These are phyloP conservation scores for Coemansia sp. DNA, from an alignment of 192 early-diverging fungal genomes.

Conservation along the genomic window DNA sequence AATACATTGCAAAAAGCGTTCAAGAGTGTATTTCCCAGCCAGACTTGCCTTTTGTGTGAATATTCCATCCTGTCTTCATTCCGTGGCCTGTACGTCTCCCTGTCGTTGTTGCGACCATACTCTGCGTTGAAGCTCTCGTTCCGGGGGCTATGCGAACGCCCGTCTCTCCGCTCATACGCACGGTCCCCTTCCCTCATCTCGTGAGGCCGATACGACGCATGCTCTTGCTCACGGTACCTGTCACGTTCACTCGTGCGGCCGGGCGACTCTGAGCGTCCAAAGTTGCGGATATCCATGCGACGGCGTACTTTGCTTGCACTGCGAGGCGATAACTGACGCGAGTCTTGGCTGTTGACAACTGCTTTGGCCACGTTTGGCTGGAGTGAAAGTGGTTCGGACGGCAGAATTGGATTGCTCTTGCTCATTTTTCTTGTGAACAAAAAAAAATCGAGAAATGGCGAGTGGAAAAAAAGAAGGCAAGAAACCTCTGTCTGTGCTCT, in stretches of 20 bases:
- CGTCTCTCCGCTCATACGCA: constrained; percentile 8
- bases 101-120: background rate
- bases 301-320: constrained; percentile 32
- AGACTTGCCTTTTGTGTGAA: constrained; percentile 20
- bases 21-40: background rate
- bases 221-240: background rate
- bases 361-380: constrained; percentile 38
- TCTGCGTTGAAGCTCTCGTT: background rate
- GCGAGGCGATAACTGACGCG: constrained; percentile 18
- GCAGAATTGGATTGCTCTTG: constrained; percentile 48
- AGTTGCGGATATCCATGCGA: constrained; percentile 37
- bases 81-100: background rate
- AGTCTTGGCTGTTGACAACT: constrained; percentile 5
- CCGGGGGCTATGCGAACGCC: constrained; percentile 29
- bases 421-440: constrained; percentile 19
- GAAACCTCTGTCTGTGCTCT: too few species aligned
- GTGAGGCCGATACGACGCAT: background rate
- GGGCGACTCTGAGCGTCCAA: constrained; percentile 40
- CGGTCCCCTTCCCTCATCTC: background rate
- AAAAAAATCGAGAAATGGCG: background rate
- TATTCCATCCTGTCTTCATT: background rate
- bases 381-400: constrained; percentile 47
- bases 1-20: background rate
- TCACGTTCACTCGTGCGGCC: background rate
- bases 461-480: background rate